Conservation (phyloP, 1,284 basidiomycete genomes). For the Boletus sp. region DNA sequence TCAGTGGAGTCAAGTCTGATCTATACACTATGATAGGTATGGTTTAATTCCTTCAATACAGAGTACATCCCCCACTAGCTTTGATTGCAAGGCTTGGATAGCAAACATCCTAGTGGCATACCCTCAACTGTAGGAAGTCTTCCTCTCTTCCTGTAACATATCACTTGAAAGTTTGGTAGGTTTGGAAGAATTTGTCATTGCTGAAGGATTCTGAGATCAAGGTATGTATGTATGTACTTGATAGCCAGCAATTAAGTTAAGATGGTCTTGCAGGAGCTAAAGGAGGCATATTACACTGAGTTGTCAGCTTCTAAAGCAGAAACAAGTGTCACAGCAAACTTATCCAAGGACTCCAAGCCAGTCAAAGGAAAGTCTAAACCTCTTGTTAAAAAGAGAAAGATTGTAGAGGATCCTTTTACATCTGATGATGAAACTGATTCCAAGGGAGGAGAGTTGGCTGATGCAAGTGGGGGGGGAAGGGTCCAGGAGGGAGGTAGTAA, state of each 20-base stretch:
- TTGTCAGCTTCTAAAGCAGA: slow-evolving; percentile 32
- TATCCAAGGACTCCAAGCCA: slow-evolving; percentile 23
- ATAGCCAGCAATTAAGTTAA: not conserved
- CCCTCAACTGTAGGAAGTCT: slow-evolving; percentile 54
- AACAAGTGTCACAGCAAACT: slow-evolving; percentile 17
- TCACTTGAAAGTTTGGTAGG: slow-evolving; percentile 36
- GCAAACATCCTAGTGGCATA: slow-evolving; percentile 71
- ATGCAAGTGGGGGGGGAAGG: slow-evolving; percentile 5
- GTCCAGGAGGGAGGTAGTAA: slow-evolving; percentile 9
- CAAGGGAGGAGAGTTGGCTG: not conserved
- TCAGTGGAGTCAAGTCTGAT: slow-evolving; percentile 68
- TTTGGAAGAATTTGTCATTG: slow-evolving; percentile 63
- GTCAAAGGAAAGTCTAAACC: slow-evolving; percentile 41
- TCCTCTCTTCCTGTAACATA: slow-evolving; percentile 7
- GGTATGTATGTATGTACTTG: slow-evolving; percentile 35
- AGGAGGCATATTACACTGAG: slow-evolving; percentile 55
- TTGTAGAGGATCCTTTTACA: slow-evolving; percentile 43
- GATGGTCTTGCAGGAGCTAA: slow-evolving; percentile 45
- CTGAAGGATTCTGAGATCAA: slow-evolving; percentile 61
- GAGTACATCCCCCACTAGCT: not conserved
- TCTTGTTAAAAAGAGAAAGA: slow-evolving; percentile 40
- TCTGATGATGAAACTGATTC: slow-evolving; percentile 43
- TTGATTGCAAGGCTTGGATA: slow-evolving; percentile 54
- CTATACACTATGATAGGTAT: slow-evolving; percentile 63
- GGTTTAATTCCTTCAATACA: not conserved